Conservation (phyloP, 2,329 filamentous ascomycete genomes). For the Colletotrichum horii region DNA sequence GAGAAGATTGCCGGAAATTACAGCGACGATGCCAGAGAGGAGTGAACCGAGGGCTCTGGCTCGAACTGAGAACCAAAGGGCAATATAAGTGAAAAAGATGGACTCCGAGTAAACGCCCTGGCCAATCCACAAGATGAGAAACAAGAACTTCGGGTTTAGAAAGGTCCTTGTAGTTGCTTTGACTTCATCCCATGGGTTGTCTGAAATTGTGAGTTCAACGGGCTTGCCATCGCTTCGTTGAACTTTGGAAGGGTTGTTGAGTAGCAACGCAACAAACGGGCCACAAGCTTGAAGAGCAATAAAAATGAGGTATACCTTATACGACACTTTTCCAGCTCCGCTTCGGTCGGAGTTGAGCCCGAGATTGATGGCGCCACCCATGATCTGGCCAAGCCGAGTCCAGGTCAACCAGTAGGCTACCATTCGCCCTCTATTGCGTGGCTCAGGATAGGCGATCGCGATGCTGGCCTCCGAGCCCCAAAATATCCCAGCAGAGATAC, state of each 20-base stretch:
- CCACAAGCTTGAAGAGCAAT: conserved; percentile 51
- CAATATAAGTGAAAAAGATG: conserved; percentile 47
- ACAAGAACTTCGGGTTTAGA: conserved; percentile 45
- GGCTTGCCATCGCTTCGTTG: conserved; percentile 44
- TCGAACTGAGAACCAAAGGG: conserved; percentile 57
- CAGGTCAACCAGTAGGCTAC: conserved; percentile 68
- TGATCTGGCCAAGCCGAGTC: conserved; percentile 60
- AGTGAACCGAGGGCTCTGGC: conserved; percentile 50
- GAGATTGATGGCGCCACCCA: conserved; percentile 55
- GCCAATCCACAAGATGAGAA: conserved; percentile 55
- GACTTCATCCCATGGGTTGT: conserved; percentile 59
- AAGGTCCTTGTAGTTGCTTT: conserved; percentile 54
- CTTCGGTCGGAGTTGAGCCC: conserved; percentile 50
- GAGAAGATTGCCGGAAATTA: conserved; percentile 66
- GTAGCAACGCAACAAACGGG: conserved; percentile 46
- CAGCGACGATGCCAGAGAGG: conserved; percentile 60
- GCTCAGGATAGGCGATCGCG: conserved; percentile 63
- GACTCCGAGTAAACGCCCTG: conserved; percentile 48
- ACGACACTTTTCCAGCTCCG: conserved; percentile 50
- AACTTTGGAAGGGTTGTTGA: conserved; percentile 51
- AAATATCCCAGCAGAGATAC: conserved; percentile 40
- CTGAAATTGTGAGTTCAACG: conserved; percentile 36
- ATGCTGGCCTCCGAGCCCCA: conserved; percentile 42
- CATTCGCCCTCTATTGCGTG: conserved; percentile 63
- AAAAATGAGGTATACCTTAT: conserved; percentile 44